Evolutionary conservation across 2,329 filamentous ascomycete genomes (phyloP).

Genomic region (Penicillium vulpinum): DNA sequence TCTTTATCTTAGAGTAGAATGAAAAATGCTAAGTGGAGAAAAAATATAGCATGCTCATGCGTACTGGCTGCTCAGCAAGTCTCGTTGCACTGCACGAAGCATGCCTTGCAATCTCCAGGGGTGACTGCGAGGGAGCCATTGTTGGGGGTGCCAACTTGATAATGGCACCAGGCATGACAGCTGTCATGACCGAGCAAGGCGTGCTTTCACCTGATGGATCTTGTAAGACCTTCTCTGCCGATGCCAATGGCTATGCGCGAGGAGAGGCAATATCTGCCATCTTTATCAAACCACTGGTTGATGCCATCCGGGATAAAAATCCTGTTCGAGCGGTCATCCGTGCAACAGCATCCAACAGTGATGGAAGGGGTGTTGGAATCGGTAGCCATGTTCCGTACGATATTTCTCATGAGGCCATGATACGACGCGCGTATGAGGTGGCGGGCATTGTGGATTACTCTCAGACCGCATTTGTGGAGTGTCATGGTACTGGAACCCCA

Average conservation of each 20-base stretch:
- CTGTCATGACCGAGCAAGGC: conserved; percentile 32
- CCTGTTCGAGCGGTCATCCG: conserved; percentile 1
- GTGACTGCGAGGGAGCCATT: conserved; percentile 25
- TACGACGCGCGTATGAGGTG: conserved; percentile 1
- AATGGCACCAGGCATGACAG: conserved; percentile 26
- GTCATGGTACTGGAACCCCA: conserved; percentile 33
- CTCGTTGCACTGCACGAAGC: conserved; percentile 32
- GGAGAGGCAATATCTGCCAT: conserved; percentile 34
- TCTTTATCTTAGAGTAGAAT: not conserved
- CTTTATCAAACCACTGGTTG: conserved; percentile 25
- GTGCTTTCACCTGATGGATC: conserved; percentile 35
- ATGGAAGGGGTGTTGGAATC: not conserved
- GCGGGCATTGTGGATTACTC: conserved; percentile 5
- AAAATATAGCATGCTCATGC: conserved; percentile 20
- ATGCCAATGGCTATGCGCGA: conserved; percentile 33
- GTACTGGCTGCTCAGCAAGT: conserved; percentile 41
- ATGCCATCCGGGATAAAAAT: not conserved
- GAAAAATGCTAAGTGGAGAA: not conserved
- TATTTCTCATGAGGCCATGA: conserved; percentile 1
- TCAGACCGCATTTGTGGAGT: conserved; percentile 24
- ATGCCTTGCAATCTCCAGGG: conserved; percentile 24
- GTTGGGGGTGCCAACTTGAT: conserved; percentile 39
- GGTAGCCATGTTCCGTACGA: not conserved
- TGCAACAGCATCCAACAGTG: not conserved
- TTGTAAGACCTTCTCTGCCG: conserved; percentile 29